A percentile compares a stretch with the other conserved stretches of the same genome.
phyloP scores from a whole-genome alignment of 2,329 filamentous ascomycete species.

The Sarocladiaceae sp. region DNA sequence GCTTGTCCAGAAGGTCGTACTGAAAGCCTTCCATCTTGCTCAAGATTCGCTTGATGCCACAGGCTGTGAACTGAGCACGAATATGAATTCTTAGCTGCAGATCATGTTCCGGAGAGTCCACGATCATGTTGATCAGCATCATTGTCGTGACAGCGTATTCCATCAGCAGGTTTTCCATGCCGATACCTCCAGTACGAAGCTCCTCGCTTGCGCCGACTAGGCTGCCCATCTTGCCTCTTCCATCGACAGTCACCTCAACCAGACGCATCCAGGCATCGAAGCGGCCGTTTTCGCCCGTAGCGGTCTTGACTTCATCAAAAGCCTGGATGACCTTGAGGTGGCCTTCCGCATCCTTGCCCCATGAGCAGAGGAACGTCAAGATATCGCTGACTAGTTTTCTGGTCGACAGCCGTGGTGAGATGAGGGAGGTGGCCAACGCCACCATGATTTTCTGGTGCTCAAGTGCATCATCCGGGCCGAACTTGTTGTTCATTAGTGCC shows the following conservation, averaged over 20 bases:
- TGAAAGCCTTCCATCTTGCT: constrained; percentile 98
- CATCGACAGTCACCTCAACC: constrained; percentile 94
- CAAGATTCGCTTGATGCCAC: constrained; percentile 88
- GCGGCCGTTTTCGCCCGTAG: constrained; percentile 85
- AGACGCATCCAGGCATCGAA: constrained; percentile 99
- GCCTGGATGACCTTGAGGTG: constrained; percentile 92
- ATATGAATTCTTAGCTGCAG: constrained; percentile 90
- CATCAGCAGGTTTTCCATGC: constrained; percentile 98
- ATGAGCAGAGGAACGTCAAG: constrained; percentile 91
- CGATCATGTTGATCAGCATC: constrained; percentile 92
- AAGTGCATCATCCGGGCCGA: constrained; percentile 92
- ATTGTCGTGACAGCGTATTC: constrained; percentile 95
- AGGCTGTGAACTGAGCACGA: constrained; percentile 90
- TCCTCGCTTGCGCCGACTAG: constrained; percentile 95
- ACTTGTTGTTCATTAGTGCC: constrained; percentile 98
- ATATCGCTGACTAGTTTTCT: constrained; percentile 94
- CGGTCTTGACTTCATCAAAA: constrained; percentile 82
- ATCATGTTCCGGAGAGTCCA: constrained; percentile 85
- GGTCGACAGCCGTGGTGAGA: constrained; percentile 83
- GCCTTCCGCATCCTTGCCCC: constrained; percentile 75
- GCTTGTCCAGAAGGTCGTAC: constrained; percentile 97
- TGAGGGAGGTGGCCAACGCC: constrained; percentile 77
- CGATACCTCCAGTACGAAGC: constrained; percentile 89
- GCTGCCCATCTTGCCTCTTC: constrained; percentile 97
- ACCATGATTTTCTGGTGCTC: constrained; percentile 85